Evolutionary conservation across 768 basidiomycete genomes (phyloP), one percentile per base, ranked within the genome.

Genomic region (Phylloporus arenicola): DNA sequence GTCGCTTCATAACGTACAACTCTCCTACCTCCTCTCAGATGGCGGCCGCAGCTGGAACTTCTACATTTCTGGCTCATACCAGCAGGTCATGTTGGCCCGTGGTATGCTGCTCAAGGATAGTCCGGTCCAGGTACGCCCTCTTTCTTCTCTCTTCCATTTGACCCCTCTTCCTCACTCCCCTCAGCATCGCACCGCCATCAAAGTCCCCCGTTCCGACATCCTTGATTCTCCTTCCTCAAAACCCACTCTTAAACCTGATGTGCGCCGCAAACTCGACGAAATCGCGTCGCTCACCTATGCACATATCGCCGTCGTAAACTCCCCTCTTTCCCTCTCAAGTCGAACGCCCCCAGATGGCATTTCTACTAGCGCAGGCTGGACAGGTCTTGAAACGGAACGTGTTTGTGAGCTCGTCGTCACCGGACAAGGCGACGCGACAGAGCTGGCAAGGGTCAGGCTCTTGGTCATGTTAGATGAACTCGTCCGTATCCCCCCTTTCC

Each of bases 391-490:
- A 73, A 89, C 90, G 1, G 95, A 98, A 68, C 78, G 92, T 50
- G 86, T 91, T 42, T 97, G 95, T 61, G 92, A 96, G 64, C 77
- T 97, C 38, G 88, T 94, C 53, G 78, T 98, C 52, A 91, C 90
- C 19, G 95, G 95, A 2, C 77, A 81, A 40, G 86, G 88, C 37
- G 91, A 96, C 62, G 83, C 88, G 33, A 92, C 95, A 17, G 91
- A 95, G 60, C 76, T 94, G 24, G 95, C 95, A 27, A 82, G 92
- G 57, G 89, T 96, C 33, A 81, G 90, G 29, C 68, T 98, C 40
- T 72, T 98, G 56, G 94, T 95, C 51, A 91, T 97, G 82, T 71
- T 97, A 57, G 95, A 98, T 61, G 92, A 97, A 69, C 71, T 97
- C 70, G 93, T 94, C 52, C 59, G 92, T 80, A 27, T 20, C 35